Conservation (phyloP, 257 asterid species). For the Ballota nigra region DNA sequence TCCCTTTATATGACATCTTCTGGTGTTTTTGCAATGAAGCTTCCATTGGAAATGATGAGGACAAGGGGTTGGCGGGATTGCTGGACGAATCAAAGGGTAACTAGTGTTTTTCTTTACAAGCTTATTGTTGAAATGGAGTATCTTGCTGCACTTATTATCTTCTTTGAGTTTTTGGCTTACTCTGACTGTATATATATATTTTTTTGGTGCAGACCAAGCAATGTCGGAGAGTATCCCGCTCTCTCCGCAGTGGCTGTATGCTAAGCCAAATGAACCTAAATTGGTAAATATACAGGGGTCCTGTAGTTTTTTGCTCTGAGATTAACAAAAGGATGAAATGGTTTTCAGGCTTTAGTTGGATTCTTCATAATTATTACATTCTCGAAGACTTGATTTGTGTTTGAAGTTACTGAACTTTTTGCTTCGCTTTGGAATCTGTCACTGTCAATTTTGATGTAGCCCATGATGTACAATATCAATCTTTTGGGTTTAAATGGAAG, state of each 20-base stretch:
- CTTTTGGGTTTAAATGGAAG: background rate
- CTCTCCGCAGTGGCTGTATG: slow-evolving; percentile 97
- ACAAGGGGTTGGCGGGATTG: slow-evolving; percentile 51
- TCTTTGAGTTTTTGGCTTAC: background rate
- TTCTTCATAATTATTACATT: slow-evolving; percentile 6
- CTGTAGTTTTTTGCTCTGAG: background rate
- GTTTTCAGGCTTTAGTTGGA: background rate
- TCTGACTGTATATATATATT: slow-evolving; percentile 22
- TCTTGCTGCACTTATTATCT: background rate
- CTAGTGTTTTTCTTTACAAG: background rate
- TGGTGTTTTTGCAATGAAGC: slow-evolving; percentile 26
- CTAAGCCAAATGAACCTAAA: slow-evolving; percentile 77
- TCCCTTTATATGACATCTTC: slow-evolving; percentile 8
- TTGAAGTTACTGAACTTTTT: background rate
- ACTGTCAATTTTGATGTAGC: background rate
- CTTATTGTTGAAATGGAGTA: slow-evolving; percentile 6
- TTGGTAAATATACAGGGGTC: slow-evolving; percentile 40
- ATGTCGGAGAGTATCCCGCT: slow-evolving; percentile 80
- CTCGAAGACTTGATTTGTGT: background rate
- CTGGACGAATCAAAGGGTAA: slow-evolving; percentile 88
- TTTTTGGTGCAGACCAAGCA: slow-evolving; percentile 64
- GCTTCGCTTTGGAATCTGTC: background rate
- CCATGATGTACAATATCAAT: background rate
- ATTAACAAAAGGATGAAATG: background rate
- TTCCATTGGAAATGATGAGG: slow-evolving; percentile 72